Percentiles rank a stretch among this genome's conserved stretches.
Evolutionary conservation across 83 land plant species (phyloP).

Genomic region (Thuja plicata): DNA sequence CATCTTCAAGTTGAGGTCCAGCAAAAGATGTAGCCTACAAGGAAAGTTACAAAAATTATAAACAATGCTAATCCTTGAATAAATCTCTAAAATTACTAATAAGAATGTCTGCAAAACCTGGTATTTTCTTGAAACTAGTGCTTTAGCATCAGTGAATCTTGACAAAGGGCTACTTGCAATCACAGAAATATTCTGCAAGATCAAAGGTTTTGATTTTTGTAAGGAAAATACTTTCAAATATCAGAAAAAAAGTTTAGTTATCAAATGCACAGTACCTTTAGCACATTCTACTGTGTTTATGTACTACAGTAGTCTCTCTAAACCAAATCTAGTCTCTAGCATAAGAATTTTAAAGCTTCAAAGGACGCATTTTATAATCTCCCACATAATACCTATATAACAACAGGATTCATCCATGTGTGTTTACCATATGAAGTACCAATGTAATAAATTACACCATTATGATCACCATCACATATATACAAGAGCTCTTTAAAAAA

Average conservation of each 20-base stretch:
- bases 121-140: constrained; percentile 77
- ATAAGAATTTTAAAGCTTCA: not conserved
- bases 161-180: constrained; percentile 91
- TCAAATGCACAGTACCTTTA: not conserved
- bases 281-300: not conserved
- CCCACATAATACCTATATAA: constrained; percentile 59
- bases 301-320: not conserved
- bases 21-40: constrained; percentile 85
- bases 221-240: not conserved
- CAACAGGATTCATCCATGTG: constrained; percentile 91
- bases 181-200: constrained; percentile 63
- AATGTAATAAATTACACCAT: constrained; percentile 85
- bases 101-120: constrained; percentile 49
- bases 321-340: not conserved
- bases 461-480: constrained; percentile 93
- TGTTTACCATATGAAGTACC: constrained; percentile 96
- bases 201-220: not conserved
- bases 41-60: not conserved
- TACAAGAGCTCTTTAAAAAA: constrained; percentile 82
- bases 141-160: constrained; percentile 87
- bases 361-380: not conserved
- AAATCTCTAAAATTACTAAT: no score
- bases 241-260: not conserved
- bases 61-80: no score
- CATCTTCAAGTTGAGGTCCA: constrained; percentile 79